These are phyloP conservation scores for Diaporthe ampelina DNA, from an alignment of 2,329 filamentous ascomycete species.

Conservation along the genomic window DNA sequence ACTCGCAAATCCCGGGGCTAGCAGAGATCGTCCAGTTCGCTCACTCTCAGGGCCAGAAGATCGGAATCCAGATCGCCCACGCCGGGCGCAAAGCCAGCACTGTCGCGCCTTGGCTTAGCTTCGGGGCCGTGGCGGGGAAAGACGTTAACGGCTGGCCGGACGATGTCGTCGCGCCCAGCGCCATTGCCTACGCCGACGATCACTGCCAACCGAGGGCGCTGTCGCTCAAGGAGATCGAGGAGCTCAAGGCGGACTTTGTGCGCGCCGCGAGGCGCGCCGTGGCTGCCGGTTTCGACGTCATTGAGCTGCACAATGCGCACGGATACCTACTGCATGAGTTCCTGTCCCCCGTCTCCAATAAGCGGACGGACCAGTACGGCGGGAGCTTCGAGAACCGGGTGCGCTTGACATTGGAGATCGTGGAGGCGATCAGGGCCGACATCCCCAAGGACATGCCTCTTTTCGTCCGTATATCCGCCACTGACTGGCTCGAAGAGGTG, in stretches of 20 bases:
- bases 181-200: constrained; percentile 47
- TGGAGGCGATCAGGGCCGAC: constrained; percentile 70
- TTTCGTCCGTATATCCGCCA: constrained; percentile 80
- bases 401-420: constrained; percentile 76
- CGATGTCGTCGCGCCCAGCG: constrained; percentile 52
- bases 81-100: constrained; percentile 72
- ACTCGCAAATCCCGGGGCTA: constrained; percentile 53
- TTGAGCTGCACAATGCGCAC: constrained; percentile 83
- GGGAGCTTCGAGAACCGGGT: constrained; percentile 80
- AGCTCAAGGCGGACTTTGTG: constrained; percentile 72
- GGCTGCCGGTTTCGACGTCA: constrained; percentile 74
- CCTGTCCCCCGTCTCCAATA: constrained; percentile 77
- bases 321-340: constrained; percentile 83
- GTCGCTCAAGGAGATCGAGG: constrained; percentile 74
- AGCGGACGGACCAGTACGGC: constrained; percentile 76
- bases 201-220: constrained; percentile 67
- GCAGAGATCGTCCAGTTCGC: constrained; percentile 56
- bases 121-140: constrained; percentile 64
- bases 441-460: constrained; percentile 79
- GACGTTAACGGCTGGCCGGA: constrained; percentile 55
- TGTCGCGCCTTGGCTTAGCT: constrained; percentile 68
- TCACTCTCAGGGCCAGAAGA: constrained; percentile 69
- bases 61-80: constrained; percentile 80
- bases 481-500: constrained; percentile 80
- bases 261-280: constrained; percentile 68